Evolutionary conservation across 306 rosid genomes (phyloP).

Genomic region (Begonia fuchsioides): DNA sequence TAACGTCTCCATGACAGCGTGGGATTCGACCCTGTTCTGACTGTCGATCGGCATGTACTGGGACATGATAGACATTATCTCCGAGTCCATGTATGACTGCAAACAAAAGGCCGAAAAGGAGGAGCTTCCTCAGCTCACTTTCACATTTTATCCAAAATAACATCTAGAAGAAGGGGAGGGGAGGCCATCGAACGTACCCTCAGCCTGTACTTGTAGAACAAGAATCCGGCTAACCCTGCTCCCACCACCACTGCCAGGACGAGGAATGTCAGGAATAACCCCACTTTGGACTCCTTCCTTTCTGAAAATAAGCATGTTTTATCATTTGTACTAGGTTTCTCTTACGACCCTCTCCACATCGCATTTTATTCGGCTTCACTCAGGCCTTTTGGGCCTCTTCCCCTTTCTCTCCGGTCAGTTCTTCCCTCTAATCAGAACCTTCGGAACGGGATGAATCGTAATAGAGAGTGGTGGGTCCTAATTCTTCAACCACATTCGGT

Average conservation of each 20-base stretch:
- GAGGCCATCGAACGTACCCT: conserved; percentile 28
- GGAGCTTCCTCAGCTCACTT: too few species aligned
- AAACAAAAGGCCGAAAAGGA: background rate
- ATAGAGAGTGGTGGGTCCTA: too few species aligned
- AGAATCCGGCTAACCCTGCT: conserved; percentile 50
- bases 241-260: conserved; percentile 49
- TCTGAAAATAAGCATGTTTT: conserved; percentile 30
- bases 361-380: too few species aligned
- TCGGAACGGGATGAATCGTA: too few species aligned
- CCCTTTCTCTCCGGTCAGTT: too few species aligned
- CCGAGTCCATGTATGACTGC: conserved; percentile 93
- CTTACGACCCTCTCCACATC: too few species aligned
- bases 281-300: conserved; percentile 48
- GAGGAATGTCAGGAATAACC: conserved; percentile 34
- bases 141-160: too few species aligned
- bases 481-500: too few species aligned
- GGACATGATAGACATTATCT: conserved; percentile 94
- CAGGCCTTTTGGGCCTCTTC: too few species aligned
- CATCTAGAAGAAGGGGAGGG: too few species aligned
- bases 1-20: conserved; percentile 41
- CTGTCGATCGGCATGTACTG: conserved; percentile 90
- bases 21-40: conserved; percentile 44
- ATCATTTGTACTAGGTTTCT: too few species aligned
- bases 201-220: conserved; percentile 91
- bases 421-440: too few species aligned